Conservation (phyloP, 768 basidiomycete species). For the Xanthoconium purpureum region DNA sequence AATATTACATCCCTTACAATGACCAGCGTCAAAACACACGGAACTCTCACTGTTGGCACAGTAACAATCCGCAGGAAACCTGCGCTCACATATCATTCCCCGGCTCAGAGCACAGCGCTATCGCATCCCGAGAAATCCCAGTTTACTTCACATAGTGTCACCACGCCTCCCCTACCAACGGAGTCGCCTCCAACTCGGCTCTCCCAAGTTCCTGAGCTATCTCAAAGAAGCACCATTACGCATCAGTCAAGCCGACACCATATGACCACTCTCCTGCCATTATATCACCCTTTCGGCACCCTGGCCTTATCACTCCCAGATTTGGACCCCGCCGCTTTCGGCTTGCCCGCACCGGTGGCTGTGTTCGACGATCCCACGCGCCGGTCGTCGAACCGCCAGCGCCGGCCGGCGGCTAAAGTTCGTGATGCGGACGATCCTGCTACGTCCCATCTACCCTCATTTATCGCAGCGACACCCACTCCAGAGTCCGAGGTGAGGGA, state of each 20-base stretch:
- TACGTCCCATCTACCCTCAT: constrained; percentile 6
- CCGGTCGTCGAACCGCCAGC: constrained; percentile 44
- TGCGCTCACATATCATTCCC: constrained; percentile 55
- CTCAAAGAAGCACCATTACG: constrained; percentile 13
- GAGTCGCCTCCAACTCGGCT: constrained; percentile 13
- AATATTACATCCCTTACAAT: constrained; percentile 16
- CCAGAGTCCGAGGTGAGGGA: constrained; percentile 37
- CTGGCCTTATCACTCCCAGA: constrained; percentile 65
- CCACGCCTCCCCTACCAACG: constrained; percentile 9
- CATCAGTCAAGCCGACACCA: constrained; percentile 18
- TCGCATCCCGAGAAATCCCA: constrained; percentile 21
- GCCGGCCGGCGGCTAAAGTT: constrained; percentile 47
- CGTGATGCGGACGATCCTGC: constrained; percentile 44
- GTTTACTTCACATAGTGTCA: constrained; percentile 16
- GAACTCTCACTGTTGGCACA: constrained; percentile 6
- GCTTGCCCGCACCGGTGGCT: constrained; percentile 49
- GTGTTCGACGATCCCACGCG: constrained; percentile 42
- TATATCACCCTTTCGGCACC: constrained; percentile 65
- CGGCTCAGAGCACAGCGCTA: constrained; percentile 35
- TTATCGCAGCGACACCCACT: constrained; percentile 1
- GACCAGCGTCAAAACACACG: constrained; percentile 23
- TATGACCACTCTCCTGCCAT: constrained; percentile 47
- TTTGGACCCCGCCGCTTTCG: constrained; percentile 55
- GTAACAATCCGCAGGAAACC: constrained; percentile 53
- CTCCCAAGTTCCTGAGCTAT: constrained; percentile 10